Evolutionary conservation across 441 rosid species (phyloP).

Genomic region (Melastoma candidum): DNA sequence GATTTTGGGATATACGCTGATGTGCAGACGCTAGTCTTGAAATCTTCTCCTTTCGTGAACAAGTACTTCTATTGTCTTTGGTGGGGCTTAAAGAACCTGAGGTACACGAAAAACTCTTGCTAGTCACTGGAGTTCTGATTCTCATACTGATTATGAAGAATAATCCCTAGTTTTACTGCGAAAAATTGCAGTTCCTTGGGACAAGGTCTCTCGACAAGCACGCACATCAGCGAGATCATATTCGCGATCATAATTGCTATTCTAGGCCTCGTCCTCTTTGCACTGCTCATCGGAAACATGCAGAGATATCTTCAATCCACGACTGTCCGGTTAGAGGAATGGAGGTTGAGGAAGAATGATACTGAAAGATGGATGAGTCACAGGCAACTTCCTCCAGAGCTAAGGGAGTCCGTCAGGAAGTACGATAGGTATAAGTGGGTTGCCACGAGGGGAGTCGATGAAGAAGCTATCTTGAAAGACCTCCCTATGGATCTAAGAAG

Average conservation of each 20-base stretch:
- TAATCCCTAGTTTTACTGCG: neutral
- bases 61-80: constrained; percentile 91
- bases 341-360: constrained; percentile 83
- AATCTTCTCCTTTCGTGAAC: constrained; percentile 48
- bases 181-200: constrained; percentile 54
- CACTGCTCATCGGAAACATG: constrained; percentile 73
- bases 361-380: constrained; percentile 92
- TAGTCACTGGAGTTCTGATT: neutral
- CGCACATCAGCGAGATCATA: constrained; percentile 56
- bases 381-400: constrained; percentile 65
- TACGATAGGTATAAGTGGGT: constrained; percentile 81
- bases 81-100: constrained; percentile 92
- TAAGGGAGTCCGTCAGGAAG: constrained; percentile 56
- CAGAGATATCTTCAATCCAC: constrained; percentile 82
- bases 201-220: constrained; percentile 61
- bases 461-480: constrained; percentile 59
- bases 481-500: constrained; percentile 77
- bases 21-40: constrained; percentile 43
- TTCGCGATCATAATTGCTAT: constrained; percentile 63
- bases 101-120: constrained; percentile 24
- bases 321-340: constrained; percentile 72
- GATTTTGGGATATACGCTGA: constrained; percentile 72
- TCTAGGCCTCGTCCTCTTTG: constrained; percentile 76
- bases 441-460: constrained; percentile 89
- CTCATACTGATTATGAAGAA: neutral